Conservation (phyloP, 225 moss, liverwort and hornwort species). For the Sphagnum contortum region DNA sequence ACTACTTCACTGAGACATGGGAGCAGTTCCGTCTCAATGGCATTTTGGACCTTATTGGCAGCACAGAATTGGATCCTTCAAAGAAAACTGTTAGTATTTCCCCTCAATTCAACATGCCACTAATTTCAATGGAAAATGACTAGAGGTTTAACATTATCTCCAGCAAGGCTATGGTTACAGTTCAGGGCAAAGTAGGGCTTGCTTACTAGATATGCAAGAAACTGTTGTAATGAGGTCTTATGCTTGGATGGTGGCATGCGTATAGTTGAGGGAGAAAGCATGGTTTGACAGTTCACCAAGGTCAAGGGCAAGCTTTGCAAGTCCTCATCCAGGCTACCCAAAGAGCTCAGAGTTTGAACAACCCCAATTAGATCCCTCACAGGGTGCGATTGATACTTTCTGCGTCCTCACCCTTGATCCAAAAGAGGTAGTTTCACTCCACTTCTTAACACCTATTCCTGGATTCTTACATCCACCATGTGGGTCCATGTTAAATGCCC, state of each 20-base stretch:
- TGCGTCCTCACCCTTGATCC: slow-evolving; percentile 76
- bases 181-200: too few relatives aligned
- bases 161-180: too few relatives aligned
- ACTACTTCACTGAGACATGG: slow-evolving; percentile 86
- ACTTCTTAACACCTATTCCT: not conserved
- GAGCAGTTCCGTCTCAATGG: slow-evolving; percentile 95
- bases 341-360: slow-evolving; percentile 22
- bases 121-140: too few relatives aligned
- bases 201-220: too few relatives aligned
- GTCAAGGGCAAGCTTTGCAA: slow-evolving; percentile 55
- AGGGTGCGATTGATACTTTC: slow-evolving; percentile 75
- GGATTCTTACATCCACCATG: too few relatives aligned
- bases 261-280: slow-evolving; percentile 60
- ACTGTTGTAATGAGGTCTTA: not conserved
- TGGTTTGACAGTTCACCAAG: slow-evolving; percentile 72
- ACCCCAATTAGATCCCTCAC: slow-evolving; percentile 46
- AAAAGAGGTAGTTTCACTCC: slow-evolving; percentile 33
- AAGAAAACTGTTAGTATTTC: slow-evolving; percentile 32
- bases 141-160: too few relatives aligned
- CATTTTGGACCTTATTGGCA: slow-evolving; percentile 52
- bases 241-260: not conserved
- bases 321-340: slow-evolving; percentile 49
- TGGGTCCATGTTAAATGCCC: too few relatives aligned
- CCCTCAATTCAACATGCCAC: not conserved
- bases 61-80: slow-evolving; percentile 37